Evolutionary conservation across 306 rosid genomes (phyloP).

Genomic region (Carpinus viminea): DNA sequence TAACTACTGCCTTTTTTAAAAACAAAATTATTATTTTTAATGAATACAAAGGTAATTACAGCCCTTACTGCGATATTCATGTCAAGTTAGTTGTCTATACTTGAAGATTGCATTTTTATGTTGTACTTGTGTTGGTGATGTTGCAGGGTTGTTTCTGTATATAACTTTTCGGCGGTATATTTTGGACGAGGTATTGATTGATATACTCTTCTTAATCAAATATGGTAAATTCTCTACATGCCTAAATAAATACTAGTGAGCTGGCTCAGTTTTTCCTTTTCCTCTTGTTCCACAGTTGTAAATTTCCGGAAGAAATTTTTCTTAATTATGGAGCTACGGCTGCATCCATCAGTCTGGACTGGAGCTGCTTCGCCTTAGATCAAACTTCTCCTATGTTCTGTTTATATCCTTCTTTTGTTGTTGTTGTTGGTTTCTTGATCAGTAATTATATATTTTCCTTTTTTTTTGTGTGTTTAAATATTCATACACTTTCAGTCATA

Average conservation of each 20-base stretch:
- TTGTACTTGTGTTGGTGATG: slow-evolving; percentile 25
- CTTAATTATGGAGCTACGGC: neutral
- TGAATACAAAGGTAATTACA: neutral
- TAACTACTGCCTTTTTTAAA: slow-evolving; percentile 12
- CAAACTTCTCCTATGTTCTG: slow-evolving; percentile 9
- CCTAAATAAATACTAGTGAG: slow-evolving; percentile 25
- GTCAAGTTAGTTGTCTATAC: slow-evolving; percentile 3
- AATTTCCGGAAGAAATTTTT: slow-evolving; percentile 35
- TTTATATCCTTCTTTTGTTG: neutral
- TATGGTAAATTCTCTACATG: slow-evolving; percentile 30
- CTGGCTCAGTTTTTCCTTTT: slow-evolving; percentile 21
- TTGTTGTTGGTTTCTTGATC: neutral
- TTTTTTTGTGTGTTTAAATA: slow-evolving; percentile 6
- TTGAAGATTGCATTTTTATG: neutral
- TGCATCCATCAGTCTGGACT: slow-evolving; percentile 29
- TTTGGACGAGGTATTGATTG: slow-evolving; percentile 46
- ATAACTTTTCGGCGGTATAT: slow-evolving; percentile 52
- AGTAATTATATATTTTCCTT: neutral
- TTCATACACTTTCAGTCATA: neutral
- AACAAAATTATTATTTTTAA: too few species aligned
- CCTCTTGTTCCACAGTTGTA: slow-evolving; percentile 33
- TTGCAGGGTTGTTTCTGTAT: slow-evolving; percentile 66
- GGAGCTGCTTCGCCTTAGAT: slow-evolving; percentile 35
- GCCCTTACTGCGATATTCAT: slow-evolving; percentile 9
- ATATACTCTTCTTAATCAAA: slow-evolving; percentile 25